These are phyloP conservation scores for Yamadazyma kanchanaburiensis DNA, from an alignment of 1,139 yeast genomes.

Conservation along the genomic window DNA sequence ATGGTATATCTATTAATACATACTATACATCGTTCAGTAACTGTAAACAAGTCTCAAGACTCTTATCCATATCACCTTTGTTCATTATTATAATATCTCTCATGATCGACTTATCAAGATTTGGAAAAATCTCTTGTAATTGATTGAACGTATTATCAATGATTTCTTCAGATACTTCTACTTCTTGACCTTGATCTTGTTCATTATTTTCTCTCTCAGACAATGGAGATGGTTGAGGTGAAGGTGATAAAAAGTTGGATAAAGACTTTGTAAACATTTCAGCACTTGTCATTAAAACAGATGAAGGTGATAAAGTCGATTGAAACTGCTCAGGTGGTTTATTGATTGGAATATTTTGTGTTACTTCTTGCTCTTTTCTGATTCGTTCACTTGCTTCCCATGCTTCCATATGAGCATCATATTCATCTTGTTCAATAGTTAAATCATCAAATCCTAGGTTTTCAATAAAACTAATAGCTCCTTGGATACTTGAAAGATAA, in stretches of 20 bases:
- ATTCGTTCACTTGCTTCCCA: constrained; percentile 42
- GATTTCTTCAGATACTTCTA: constrained; percentile 7
- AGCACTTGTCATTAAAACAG: constrained; percentile 50
- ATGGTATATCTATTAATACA: background rate
- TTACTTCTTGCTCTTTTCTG: constrained; percentile 16
- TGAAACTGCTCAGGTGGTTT: constrained; percentile 20
- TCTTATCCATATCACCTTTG: constrained; percentile 66
- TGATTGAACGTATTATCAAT: constrained; percentile 34
- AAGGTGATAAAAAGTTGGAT: constrained; percentile 42
- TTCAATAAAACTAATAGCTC: constrained; percentile 75
- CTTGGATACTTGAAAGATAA: constrained; percentile 81
- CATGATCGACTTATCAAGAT: constrained; percentile 62
- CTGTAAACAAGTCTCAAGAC: constrained; percentile 63
- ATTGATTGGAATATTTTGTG: constrained; percentile 10
- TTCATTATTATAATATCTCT: constrained; percentile 69
- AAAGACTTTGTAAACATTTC: constrained; percentile 50
- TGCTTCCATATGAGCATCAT: constrained; percentile 43
- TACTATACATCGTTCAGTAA: constrained; percentile 6
- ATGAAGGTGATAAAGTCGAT: constrained; percentile 42
- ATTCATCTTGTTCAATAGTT: constrained; percentile 60
- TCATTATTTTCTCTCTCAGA: constrained; percentile 2
- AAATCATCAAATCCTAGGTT: constrained; percentile 55
- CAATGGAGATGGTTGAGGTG: constrained; percentile 25
- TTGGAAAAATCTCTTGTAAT: constrained; percentile 72
- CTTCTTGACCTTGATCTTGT: constrained; percentile 4